Percentiles rank a stretch among this genome's conserved stretches.
phyloP scores from a whole-genome alignment of 1,284 basidiomycete species.

The Schizopora paradoxa region DNA sequence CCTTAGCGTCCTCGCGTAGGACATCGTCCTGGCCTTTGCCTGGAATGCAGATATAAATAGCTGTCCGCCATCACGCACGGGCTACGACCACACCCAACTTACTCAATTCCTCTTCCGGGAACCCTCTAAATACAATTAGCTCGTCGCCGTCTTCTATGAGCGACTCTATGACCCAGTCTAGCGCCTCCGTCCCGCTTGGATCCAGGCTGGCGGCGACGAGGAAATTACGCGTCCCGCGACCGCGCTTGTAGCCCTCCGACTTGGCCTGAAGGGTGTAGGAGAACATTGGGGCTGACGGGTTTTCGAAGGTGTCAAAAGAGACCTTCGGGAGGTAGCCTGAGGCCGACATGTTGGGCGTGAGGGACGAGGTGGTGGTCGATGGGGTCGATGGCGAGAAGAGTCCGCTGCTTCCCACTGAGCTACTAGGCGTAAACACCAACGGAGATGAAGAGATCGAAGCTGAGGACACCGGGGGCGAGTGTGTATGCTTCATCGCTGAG shows the following conservation, averaged over 20 bases:
- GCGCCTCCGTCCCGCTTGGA: conserved; percentile 78
- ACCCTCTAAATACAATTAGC: conserved; percentile 85
- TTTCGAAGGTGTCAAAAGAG: conserved; percentile 65
- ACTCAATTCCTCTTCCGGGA: conserved; percentile 83
- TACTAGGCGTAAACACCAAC: conserved; percentile 17
- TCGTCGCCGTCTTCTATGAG: conserved; percentile 93
- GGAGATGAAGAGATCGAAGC: conserved; percentile 21
- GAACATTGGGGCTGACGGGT: conserved; percentile 36
- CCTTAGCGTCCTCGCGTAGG: conserved; percentile 83
- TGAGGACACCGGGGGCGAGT: conserved; percentile 21
- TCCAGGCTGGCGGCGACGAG: conserved; percentile 88
- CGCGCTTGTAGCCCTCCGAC: conserved; percentile 76
- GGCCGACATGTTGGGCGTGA: conserved; percentile 27
- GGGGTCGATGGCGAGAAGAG: conserved; percentile 8
- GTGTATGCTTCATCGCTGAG: conserved; percentile 45
- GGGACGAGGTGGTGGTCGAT: conserved; percentile 5
- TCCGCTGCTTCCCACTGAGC: too few species aligned
- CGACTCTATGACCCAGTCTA: conserved; percentile 86
- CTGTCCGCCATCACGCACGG: neutral
- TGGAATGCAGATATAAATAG: conserved; percentile 21
- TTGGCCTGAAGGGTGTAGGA: conserved; percentile 77
- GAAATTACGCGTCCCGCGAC: conserved; percentile 82
- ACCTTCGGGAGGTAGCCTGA: conserved; percentile 78
- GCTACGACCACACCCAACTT: conserved; percentile 20
- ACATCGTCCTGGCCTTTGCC: conserved; percentile 78